Evolutionary conservation across 2,329 filamentous ascomycete species (phyloP).

Genomic region (Tympanopsis confertula): DNA sequence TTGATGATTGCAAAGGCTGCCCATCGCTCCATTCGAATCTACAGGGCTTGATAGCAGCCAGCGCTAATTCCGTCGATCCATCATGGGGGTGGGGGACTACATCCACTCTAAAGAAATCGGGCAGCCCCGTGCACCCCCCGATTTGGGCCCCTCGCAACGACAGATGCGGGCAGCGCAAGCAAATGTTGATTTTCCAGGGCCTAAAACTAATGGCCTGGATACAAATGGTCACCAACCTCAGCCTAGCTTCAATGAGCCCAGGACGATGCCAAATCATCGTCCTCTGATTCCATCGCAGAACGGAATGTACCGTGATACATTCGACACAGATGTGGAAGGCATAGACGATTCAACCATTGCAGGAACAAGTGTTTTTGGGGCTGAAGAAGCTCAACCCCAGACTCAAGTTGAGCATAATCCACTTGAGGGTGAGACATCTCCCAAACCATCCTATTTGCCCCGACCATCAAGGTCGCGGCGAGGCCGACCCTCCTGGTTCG

Average conservation of each 20-base stretch:
- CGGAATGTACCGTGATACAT: slow-evolving; percentile 16
- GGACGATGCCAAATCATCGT: too few species aligned
- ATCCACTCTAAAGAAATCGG: slow-evolving; percentile 22
- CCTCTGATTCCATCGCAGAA: too few species aligned
- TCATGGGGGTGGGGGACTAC: slow-evolving; percentile 27
- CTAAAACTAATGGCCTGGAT: background rate
- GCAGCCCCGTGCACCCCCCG: slow-evolving; percentile 12
- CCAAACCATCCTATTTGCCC: background rate
- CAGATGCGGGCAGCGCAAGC: slow-evolving; percentile 5
- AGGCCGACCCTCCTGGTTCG: slow-evolving; percentile 14
- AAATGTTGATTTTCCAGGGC: background rate
- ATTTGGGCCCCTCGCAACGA: slow-evolving; percentile 12
- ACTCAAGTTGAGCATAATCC: slow-evolving; percentile 3
- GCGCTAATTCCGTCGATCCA: too few species aligned
- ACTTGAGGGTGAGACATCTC: background rate
- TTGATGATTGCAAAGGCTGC: too few species aligned
- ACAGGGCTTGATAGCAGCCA: too few species aligned
- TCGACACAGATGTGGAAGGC: slow-evolving; percentile 28
- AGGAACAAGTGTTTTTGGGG: slow-evolving; percentile 3
- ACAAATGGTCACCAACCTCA: too few species aligned
- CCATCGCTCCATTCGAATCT: too few species aligned
- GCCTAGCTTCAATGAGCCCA: too few species aligned
- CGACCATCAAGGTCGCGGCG: slow-evolving; percentile 9
- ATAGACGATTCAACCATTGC: slow-evolving; percentile 26
- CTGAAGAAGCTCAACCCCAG: slow-evolving; percentile 13